phyloP scores from a whole-genome alignment of 2,329 filamentous ascomycete species.

The Scedosporium boydii region DNA sequence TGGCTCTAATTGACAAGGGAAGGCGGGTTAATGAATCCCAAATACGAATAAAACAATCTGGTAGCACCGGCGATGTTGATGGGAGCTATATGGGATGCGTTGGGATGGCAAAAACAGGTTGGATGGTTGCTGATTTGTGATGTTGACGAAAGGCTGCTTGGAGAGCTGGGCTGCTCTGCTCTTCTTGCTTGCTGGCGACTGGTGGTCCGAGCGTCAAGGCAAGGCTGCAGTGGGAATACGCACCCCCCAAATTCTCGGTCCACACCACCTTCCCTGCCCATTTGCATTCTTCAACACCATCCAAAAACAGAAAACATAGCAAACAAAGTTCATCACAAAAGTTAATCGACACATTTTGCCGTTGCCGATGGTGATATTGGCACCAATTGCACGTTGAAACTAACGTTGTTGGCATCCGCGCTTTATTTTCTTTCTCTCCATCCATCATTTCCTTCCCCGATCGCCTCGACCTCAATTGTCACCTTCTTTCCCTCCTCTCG shows the following conservation, averaged over 20 bases:
- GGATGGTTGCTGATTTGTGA: conserved; percentile 1
- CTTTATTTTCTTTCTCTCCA: too few relatives aligned
- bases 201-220: conserved; percentile 5
- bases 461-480: neutral
- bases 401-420: too few relatives aligned
- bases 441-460: neutral
- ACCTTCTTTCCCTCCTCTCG: neutral
- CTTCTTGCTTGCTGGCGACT: neutral
- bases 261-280: neutral
- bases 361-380: neutral
- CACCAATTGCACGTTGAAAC: too few relatives aligned
- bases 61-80: neutral
- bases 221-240: conserved; percentile 5
- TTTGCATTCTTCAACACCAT: neutral
- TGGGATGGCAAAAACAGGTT: neutral
- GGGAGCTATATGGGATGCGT: neutral
- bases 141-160: conserved; percentile 2
- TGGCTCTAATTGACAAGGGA: neutral
- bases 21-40: neutral
- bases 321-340: neutral
- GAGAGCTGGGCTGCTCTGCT: neutral
- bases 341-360: neutral
- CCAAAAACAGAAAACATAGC: neutral
- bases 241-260: conserved; percentile 4
- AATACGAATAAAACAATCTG: neutral